Evolutionary conservation across 345 rosid genomes (phyloP).

Genomic region (Geranium brycei): DNA sequence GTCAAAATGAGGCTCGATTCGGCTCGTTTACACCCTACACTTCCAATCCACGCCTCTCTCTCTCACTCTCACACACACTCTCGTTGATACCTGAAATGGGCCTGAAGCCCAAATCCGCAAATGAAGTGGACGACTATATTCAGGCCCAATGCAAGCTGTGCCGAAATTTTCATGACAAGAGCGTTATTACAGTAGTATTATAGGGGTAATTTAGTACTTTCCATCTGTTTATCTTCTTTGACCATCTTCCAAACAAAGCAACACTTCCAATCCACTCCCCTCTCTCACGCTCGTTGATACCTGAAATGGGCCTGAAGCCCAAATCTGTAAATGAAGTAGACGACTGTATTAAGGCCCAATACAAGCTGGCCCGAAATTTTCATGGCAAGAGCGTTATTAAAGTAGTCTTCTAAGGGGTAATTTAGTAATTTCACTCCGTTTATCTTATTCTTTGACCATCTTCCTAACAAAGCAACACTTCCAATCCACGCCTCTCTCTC

Average conservation of each 20-base stretch:
- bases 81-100: background rate
- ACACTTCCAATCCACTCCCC: background rate
- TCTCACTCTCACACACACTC: too few species aligned
- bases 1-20: too few species aligned
- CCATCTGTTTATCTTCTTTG: background rate
- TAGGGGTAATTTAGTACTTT: background rate
- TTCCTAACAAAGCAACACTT: background rate
- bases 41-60: background rate
- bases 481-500: background rate
- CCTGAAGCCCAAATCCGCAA: background rate
- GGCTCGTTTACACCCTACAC: too few species aligned
- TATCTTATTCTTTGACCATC: background rate
- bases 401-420: background rate
- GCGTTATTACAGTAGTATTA: too few species aligned
- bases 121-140: too few species aligned
- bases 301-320: background rate
- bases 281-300: background rate
- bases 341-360: background rate
- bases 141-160: background rate
- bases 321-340: too few species aligned
- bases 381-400: background rate
- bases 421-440: background rate
- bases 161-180: background rate
- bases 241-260: background rate
- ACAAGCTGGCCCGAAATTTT: background rate